Base-by-base conservation (phyloP, 1,284 basidiomycete species). In the Taiwanofungus camphoratus region DNA sequence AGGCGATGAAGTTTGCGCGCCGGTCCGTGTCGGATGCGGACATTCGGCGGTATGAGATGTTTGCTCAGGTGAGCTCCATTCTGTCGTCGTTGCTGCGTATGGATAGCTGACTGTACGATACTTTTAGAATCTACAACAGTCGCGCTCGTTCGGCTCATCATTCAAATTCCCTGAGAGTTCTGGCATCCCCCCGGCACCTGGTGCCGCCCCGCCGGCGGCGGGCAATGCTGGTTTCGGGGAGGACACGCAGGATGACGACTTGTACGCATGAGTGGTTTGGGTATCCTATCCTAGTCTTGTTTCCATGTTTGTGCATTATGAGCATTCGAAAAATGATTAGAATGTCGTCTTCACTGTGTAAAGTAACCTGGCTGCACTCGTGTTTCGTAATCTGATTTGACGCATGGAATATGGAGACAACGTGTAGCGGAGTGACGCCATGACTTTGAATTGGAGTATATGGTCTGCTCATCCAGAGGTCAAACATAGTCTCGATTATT, bases 91-190 rank as follows among this genome's bases (percentile, higher is more conserved):
- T 12, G 20, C 16, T 41, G 41, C 39, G 36, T 32, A 40, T 5
- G 33, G 16, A 34, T 34, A 8, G 32, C 32, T 34, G 32, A 34
- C 18, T 19, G 16, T 19, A 9, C 12, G 8, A 16, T 19, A 11
- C 8, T 29, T 33, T 6, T 60, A 89, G 82, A 92, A 91, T 63
- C 67, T 92, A 49, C 88, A 91, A 68, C 90, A 93, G 65, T 87
- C 87, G 48, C 82, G 87, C 56, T 87, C 82, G 31, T 87, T 90
- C 59, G 92, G 92, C 41, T 84, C 83, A 63, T 84, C 80, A 61
- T 96, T 96, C 82, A 92, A 91, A 74, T 99, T 99, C 92, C 96
- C 96, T 15, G 94, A 97, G 57, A 71, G 73, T 44, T 62, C 69
- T 40, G 73, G 65, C 34, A 73, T 68, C 21, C 57, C 71, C 41